Evolutionary conservation across 169 alveolate species (phyloP).

Genomic region (Eimeria praecox): DNA sequence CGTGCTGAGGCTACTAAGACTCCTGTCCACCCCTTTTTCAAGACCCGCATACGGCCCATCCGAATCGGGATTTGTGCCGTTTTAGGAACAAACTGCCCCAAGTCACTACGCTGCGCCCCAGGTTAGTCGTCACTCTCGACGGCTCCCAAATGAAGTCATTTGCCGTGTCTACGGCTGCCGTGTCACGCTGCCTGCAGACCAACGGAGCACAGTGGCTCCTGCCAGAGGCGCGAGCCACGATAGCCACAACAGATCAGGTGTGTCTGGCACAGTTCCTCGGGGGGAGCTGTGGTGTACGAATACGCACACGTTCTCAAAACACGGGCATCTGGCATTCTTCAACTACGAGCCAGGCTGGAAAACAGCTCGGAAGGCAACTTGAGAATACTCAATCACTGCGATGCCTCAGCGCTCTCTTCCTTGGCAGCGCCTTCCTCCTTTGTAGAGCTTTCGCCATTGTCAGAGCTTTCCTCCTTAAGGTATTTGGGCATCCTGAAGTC

Average conservation of each 20-base stretch:
- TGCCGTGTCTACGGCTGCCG: conserved; percentile 17
- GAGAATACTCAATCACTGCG: not conserved
- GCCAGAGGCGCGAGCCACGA: conserved; percentile 23
- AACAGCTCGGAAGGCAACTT: not conserved
- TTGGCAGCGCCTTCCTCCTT: no score
- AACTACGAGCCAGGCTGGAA: not conserved
- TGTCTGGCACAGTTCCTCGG: conserved; percentile 5
- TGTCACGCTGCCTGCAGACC: conserved; percentile 25
- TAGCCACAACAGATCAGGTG: not conserved
- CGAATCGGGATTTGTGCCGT: not conserved
- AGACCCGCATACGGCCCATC: conserved; percentile 4
- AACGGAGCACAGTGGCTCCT: not conserved
- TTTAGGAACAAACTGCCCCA: conserved; percentile 5
- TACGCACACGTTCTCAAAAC: conserved; percentile 12
- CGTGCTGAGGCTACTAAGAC: conserved; percentile 25
- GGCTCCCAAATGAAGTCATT: conserved; percentile 43
- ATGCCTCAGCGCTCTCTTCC: not conserved
- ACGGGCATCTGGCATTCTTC: conserved; percentile 4
- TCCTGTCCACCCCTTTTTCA: not conserved
- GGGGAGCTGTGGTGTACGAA: conserved; percentile 3
- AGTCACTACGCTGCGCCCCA: conserved; percentile 40
- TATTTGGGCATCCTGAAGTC: not conserved
- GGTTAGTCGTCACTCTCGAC: conserved; percentile 42
- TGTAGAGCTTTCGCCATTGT: not conserved
- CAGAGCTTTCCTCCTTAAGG: no score